Evolutionary conservation across 2,329 filamentous ascomycete species (phyloP), one percentile per base, ranked within the genome.

Genomic region (Penicillium sp.): DNA sequence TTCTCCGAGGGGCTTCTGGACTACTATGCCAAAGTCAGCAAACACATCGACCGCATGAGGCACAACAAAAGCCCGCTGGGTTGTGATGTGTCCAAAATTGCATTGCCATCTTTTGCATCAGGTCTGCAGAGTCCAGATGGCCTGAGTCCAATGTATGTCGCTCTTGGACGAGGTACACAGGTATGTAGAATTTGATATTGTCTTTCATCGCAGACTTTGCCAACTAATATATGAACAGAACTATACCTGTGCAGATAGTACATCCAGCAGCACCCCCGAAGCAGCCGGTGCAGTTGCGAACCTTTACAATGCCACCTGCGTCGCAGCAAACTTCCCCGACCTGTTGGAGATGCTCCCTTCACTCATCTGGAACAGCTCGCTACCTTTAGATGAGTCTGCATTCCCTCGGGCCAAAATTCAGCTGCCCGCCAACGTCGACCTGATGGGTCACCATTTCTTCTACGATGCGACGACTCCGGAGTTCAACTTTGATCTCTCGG

Each of bases 241-340:
- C 81, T 97, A 97, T 79, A 95, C 90, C 45, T 97, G 93, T 79
- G 78, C 83, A 52, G 75, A 80, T 47, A 74, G 74, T 56, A 82
- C 88, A 61, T 68, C 82, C 1, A 82, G 81, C 3, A 81, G 84
- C 0, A 75, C 75, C 0, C 92, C 93, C 12, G 78, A 77, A 8
- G 79, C 86, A 15, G 72, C 79, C 43, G 93, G 93, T 57, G 93
- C 93, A 47, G 68, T 90, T 0, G 93, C 93, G 48, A 86, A 84
- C 1, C 89, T 97, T 63, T 97, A 89, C 85, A 91, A 97, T 74
- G 89, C 86, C 52, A 89, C 86, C 61, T 97, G 93, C 75, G 73
- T 93, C 27, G 88, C 88, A 6, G 80, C 88, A 34, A 78, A 83
- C 60, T 86, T 85, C 63, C 86, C 90, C 0, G 80, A 85, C 48